phyloP scores from a whole-genome alignment of 2,329 filamentous ascomycete species.

The Ramularia endophylla region DNA sequence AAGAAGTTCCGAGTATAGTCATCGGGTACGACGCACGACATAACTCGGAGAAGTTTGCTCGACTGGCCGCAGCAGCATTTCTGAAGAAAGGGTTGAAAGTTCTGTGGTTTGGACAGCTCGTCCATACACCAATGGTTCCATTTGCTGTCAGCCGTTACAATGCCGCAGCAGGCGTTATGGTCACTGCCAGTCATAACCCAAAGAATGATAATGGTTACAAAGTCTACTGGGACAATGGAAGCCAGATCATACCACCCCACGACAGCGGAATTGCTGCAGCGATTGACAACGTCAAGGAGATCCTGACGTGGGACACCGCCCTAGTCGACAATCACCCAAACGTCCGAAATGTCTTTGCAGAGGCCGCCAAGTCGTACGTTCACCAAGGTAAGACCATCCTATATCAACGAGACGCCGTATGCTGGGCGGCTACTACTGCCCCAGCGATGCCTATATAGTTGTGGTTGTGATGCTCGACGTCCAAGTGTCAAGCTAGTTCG shows the following conservation, averaged over 20 bases:
- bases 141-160: constrained; percentile 51
- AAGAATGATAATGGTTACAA: constrained; percentile 62
- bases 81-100: constrained; percentile 53
- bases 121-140: constrained; percentile 57
- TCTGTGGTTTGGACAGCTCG: constrained; percentile 51
- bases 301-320: constrained; percentile 44
- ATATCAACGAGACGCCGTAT: too few species aligned
- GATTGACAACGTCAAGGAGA: constrained; percentile 51
- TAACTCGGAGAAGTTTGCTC: constrained; percentile 57
- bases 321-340: constrained; percentile 37
- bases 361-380: constrained; percentile 41
- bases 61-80: constrained; percentile 55
- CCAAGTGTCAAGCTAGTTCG: too few species aligned
- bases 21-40: constrained; percentile 59
- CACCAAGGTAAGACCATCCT: constrained; percentile 21
- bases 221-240: constrained; percentile 60
- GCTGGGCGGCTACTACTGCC: too few species aligned
- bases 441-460: too few species aligned
- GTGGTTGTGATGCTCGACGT: too few species aligned
- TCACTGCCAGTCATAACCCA: constrained; percentile 62
- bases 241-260: constrained; percentile 59
- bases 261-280: constrained; percentile 53
- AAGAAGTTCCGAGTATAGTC: constrained; percentile 45
- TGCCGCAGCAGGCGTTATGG: constrained; percentile 57
- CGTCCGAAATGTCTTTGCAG: constrained; percentile 38